These are phyloP conservation scores for Debaryomyces prosopidis DNA, from an alignment of 805 yeast genomes.

Conservation along the genomic window DNA sequence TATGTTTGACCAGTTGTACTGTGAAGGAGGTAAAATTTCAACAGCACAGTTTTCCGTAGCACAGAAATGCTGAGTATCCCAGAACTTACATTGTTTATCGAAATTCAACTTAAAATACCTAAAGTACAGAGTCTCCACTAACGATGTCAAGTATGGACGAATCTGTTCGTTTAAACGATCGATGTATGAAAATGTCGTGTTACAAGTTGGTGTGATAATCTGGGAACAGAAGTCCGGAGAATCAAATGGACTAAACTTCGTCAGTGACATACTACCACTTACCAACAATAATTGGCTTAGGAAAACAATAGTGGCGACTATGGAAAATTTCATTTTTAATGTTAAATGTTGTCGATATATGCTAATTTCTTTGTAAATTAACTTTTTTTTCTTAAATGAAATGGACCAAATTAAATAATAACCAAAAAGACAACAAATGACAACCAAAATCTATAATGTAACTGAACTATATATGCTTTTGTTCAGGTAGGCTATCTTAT, in stretches of 20 bases:
- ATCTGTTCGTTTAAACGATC: conserved; percentile 35
- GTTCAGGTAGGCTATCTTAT: no score
- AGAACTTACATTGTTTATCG: conserved; percentile 81
- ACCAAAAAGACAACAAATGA: no score
- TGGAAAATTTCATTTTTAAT: background rate
- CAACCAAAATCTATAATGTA: no score
- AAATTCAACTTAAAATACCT: conserved; percentile 83
- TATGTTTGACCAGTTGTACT: conserved; percentile 64
- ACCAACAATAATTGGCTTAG: background rate
- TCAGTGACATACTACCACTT: background rate
- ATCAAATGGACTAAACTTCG: conserved; percentile 36
- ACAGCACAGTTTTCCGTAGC: conserved; percentile 89
- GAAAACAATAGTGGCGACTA: background rate
- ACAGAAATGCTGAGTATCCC: conserved; percentile 81
- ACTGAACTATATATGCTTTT: no score
- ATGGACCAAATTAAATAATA: no score
- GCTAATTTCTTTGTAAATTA: no score
- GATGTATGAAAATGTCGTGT: conserved; percentile 45
- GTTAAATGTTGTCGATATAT: no score
- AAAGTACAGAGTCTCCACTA: conserved; percentile 79
- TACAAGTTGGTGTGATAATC: conserved; percentile 44
- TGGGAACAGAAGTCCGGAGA: conserved; percentile 47
- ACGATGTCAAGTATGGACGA: conserved; percentile 50
- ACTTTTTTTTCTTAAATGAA: no score
- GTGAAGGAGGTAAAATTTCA: conserved; percentile 65